Conservation (phyloP, 2,329 filamentous ascomycete species). For the Tolypocladium cylindrosporum region DNA sequence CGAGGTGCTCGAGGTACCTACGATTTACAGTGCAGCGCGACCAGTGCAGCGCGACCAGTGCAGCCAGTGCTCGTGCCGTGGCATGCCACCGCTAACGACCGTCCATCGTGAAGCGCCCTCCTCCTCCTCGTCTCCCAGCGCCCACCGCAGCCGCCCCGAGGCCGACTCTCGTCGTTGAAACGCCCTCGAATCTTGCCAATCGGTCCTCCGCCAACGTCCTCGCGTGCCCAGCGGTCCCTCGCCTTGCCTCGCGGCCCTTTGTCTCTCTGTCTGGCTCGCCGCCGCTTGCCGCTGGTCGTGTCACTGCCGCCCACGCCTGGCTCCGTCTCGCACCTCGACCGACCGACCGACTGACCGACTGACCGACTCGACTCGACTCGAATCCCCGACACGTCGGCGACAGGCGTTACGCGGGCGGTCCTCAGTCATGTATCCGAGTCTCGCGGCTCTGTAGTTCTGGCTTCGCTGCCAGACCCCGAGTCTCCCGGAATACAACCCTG, state of each 20-base stretch:
- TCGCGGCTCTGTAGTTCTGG: conserved; percentile 36
- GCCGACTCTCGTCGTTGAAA: background rate
- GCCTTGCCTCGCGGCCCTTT: background rate
- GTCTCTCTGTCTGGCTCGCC: background rate
- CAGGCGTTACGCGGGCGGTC: conserved; percentile 16
- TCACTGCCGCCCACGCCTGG: background rate
- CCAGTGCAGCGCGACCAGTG: background rate
- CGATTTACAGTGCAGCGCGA: background rate
- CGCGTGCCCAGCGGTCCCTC: background rate
- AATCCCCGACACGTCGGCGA: conserved; percentile 8
- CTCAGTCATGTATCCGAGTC: conserved; percentile 36
- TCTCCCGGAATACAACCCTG: conserved; percentile 8
- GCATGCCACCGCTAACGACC: conserved; percentile 5
- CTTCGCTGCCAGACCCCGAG: conserved; percentile 32
- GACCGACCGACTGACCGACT: background rate
- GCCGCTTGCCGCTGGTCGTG: background rate
- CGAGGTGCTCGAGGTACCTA: no score
- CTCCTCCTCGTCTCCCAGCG: background rate
- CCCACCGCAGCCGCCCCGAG: background rate
- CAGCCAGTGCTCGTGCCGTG: background rate
- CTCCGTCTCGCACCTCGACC: background rate
- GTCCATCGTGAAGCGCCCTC: conserved; percentile 5
- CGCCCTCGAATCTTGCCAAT: background rate
- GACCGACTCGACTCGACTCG: background rate
- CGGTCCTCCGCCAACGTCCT: background rate